Percentiles rank a stretch among this genome's conserved stretches.
phyloP scores from a whole-genome alignment of 2,329 filamentous ascomycete genomes.

The Aureobasidium uvarum region DNA sequence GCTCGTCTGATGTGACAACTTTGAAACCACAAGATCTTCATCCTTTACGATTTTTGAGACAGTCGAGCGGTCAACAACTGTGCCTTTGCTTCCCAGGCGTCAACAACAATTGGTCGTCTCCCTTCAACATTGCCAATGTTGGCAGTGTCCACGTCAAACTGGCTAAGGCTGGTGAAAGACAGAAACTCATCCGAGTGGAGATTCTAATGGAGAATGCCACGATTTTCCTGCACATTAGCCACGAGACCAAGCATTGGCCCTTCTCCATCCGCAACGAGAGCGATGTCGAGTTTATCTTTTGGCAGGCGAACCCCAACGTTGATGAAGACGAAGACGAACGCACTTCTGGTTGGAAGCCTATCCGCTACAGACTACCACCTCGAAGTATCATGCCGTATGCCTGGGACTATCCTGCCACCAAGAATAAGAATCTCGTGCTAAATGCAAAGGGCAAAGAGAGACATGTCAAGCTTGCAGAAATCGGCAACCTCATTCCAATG shows the following conservation, averaged over 20 bases:
- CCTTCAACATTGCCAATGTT: conserved; percentile 95
- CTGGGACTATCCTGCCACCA: conserved; percentile 98
- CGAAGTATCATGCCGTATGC: conserved; percentile 99
- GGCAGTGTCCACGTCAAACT: conserved; percentile 93
- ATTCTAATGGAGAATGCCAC: conserved; percentile 90
- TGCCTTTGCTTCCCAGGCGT: conserved; percentile 90
- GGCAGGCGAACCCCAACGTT: conserved; percentile 87
- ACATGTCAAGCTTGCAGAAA: conserved; percentile 92
- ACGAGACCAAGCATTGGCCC: conserved; percentile 94
- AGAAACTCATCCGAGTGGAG: conserved; percentile 83
- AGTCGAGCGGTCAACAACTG: conserved; percentile 78
- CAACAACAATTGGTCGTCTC: conserved; percentile 96
- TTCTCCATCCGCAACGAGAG: conserved; percentile 99
- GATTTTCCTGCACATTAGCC: conserved; percentile 84
- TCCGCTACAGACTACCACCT: conserved; percentile 86
- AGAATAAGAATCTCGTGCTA: conserved; percentile 88
- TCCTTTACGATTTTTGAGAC: conserved; percentile 85
- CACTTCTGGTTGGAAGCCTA: conserved; percentile 82
- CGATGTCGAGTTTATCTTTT: conserved; percentile 94
- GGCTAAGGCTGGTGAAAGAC: conserved; percentile 83
- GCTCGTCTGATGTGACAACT: conserved; percentile 79
- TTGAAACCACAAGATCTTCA: conserved; percentile 75
- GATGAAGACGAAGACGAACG: conserved; percentile 86
- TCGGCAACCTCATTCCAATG: conserved; percentile 93
- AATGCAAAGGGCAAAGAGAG: conserved; percentile 75